Evolutionary conservation across 108 stramenopile species (phyloP), one percentile per base, ranked within the genome.

Genomic region (Thalassiosira profunda): DNA sequence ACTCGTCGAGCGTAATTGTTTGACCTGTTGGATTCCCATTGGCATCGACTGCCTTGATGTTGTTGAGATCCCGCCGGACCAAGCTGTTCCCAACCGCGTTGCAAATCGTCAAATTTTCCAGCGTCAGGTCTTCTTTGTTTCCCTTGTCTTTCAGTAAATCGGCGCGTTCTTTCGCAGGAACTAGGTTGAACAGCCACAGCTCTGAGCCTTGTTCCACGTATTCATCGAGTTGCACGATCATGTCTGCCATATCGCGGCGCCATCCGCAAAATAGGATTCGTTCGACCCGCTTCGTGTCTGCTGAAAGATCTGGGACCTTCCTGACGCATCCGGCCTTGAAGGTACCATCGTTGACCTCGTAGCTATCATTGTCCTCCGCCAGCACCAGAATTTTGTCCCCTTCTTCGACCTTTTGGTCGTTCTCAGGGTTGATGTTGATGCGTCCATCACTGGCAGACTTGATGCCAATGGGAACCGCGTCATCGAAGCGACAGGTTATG

Each of bases 231-330:
- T 63, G 59, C 12, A 48, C 20, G 34, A 83, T 79, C 66, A 83
- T 74, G n/a, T 83, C 82, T n/a, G 76, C 76, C 67, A 83, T 73
- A 25, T 83, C 82, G 1, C 82, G 54, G 6, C 82, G 72, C 82
- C 82, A 83, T 34, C 82, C 82, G 26, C 67, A 74, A 43, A 83
- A 83, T 34, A 83, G 47, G 11, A 83, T 55, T 29, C 73, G 54
- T 51, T 83, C 82, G 4, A 62, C 37, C 33, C 25, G 23, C 24
- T 51, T 40, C 54, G 0, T 42, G 12, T 36, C 54, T 14, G 15
- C 10, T 1, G 48, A 4, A n/a, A 35, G 2, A 15, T 35, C 36
- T 23, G 58, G 61, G 11, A 57, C 43, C 11, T 20, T 72, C 4
- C 33, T 34, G 6, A 21, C 31, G 11, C 12, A 24, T 3, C 26